Evolutionary conservation across 176 grass and related monocot species (phyloP).

Genomic region (Cenchrus purpureus): DNA sequence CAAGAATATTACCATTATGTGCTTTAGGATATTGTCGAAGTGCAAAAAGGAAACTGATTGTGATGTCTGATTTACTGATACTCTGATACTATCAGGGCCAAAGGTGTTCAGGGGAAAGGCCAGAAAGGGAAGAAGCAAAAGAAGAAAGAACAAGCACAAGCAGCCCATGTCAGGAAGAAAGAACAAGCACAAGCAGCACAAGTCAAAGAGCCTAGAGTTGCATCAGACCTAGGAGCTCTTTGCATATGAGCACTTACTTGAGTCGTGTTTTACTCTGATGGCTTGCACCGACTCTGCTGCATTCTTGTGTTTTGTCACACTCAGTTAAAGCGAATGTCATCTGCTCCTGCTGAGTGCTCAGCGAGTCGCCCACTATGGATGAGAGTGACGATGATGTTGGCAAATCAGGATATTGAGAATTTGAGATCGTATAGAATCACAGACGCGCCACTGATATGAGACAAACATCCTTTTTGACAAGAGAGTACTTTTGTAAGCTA

Average conservation of each 20-base stretch:
- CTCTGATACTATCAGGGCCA: constrained; percentile 26
- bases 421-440: neutral
- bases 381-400: neutral
- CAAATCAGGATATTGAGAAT: neutral
- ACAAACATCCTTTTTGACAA: neutral
- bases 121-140: constrained; percentile 59
- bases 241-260: constrained; percentile 55
- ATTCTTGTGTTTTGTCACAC: neutral
- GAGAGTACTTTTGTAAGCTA: neutral
- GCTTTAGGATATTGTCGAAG: neutral
- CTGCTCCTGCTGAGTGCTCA: neutral
- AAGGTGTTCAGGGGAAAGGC: constrained; percentile 47
- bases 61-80: neutral
- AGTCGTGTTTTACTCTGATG: neutral
- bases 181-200: neutral
- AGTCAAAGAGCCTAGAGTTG: neutral
- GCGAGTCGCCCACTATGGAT: neutral
- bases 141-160: constrained; percentile 47
- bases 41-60: neutral
- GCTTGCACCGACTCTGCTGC: neutral
- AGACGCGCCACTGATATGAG: neutral
- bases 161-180: constrained; percentile 37
- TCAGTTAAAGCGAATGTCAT: neutral
- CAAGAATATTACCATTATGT: neutral
- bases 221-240: constrained; percentile 68